phyloP scores from a whole-genome alignment of 768 basidiomycete species.

The Boletus rufocinnamomeus region DNA sequence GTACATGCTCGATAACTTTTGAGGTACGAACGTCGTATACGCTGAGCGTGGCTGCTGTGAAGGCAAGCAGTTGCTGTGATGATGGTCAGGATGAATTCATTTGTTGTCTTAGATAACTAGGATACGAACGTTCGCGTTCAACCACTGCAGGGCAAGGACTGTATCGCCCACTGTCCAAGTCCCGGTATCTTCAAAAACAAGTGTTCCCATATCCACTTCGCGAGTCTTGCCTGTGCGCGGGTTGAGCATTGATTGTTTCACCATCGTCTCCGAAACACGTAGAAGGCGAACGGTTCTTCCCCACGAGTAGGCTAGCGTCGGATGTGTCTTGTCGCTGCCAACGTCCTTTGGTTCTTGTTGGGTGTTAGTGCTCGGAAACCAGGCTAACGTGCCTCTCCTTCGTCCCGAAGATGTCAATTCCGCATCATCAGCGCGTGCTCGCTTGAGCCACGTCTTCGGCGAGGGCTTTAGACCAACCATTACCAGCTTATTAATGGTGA shows the following conservation, averaged over 20 bases:
- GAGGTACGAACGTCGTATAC: conserved; percentile 67
- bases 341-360: conserved; percentile 27
- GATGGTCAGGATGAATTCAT: conserved; percentile 6
- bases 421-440: conserved; percentile 54
- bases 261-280: conserved; percentile 59
- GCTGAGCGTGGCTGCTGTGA: conserved; percentile 58
- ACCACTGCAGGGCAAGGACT: conserved; percentile 81
- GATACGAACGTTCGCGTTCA: conserved; percentile 79
- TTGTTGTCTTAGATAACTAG: conserved; percentile 18
- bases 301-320: conserved; percentile 86
- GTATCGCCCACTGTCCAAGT: conserved; percentile 62
- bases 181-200: conserved; percentile 62
- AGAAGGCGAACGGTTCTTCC: conserved; percentile 66
- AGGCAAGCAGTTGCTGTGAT: conserved; percentile 64
- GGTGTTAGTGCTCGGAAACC: conserved; percentile 69
- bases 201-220: conserved; percentile 61
- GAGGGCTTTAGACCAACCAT: conserved; percentile 91
- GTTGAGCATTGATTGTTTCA: conserved; percentile 51
- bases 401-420: conserved; percentile 44
- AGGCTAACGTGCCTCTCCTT: conserved; percentile 69
- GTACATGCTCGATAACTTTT: conserved; percentile 61
- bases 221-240: conserved; percentile 59
- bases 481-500: conserved; percentile 90
- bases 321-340: conserved; percentile 41
- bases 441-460: conserved; percentile 91